Conservation (phyloP, 129 eudicot genomes). For the Flaveria brownii region DNA sequence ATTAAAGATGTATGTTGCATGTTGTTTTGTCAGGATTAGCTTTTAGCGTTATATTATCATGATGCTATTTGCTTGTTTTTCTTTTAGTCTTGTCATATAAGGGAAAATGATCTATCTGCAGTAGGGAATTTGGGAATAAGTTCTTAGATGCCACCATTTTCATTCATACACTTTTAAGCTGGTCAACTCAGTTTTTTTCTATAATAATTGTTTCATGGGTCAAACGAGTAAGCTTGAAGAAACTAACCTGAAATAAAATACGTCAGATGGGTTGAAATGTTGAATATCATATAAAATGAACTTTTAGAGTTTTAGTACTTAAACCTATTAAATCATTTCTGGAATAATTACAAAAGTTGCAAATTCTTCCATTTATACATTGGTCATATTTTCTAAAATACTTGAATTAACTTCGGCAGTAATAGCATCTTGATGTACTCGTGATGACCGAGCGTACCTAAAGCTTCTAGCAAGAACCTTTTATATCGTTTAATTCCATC, state of each 20-base stretch:
- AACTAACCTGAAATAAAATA: background rate
- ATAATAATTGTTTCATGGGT: background rate
- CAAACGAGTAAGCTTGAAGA: background rate
- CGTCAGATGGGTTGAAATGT: background rate
- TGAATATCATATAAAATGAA: too few relatives aligned
- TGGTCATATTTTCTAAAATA: conserved; percentile 9
- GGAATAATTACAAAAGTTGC: background rate
- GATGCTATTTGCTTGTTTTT: conserved; percentile 14
- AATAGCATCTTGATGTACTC: conserved; percentile 22
- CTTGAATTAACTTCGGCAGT: conserved; percentile 3
- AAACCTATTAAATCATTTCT: background rate
- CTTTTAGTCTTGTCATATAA: background rate
- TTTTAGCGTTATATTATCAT: conserved; percentile 8
- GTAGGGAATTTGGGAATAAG: background rate
- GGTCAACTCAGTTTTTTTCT: background rate
- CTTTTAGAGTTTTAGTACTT: background rate
- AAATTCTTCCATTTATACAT: conserved; percentile 20
- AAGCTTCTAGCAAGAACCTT: conserved; percentile 74
- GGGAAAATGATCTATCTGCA: background rate
- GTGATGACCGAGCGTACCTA: conserved; percentile 57
- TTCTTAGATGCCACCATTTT: background rate
- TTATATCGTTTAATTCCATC: conserved; percentile 75
- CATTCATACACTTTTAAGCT: background rate
- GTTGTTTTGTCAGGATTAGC: conserved; percentile 10
- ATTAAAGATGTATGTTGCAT: conserved; percentile 28